phyloP scores from a whole-genome alignment of 768 basidiomycete species.

The Udeniomyces megalosporus region DNA sequence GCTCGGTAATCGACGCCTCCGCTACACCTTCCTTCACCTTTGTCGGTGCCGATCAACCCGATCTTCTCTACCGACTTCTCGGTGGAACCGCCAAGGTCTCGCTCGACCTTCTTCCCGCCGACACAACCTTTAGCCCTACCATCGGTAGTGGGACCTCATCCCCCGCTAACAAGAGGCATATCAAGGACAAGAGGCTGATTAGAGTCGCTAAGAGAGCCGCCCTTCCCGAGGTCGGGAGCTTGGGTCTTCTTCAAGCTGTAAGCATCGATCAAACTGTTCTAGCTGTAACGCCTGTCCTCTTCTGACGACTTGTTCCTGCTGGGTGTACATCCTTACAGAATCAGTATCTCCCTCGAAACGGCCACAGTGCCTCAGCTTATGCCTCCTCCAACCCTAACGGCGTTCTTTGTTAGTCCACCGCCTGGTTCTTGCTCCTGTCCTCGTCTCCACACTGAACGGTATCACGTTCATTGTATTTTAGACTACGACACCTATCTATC shows the following conservation, averaged over 20 bases:
- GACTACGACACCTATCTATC: no score
- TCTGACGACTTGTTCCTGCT: background rate
- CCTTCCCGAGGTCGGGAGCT: background rate
- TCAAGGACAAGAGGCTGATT: background rate
- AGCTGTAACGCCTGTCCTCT: background rate
- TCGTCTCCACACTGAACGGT: no score
- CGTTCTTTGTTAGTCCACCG: no score
- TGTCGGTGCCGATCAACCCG: background rate
- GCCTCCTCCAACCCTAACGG: no score
- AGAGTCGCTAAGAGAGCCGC: background rate
- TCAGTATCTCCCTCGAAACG: no score
- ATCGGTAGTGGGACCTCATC: slow-evolving; percentile 8
- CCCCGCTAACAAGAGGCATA: background rate
- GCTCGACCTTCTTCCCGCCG: slow-evolving; percentile 18
- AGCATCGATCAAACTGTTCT: background rate
- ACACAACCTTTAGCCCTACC: slow-evolving; percentile 16
- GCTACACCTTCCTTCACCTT: background rate
- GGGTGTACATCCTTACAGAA: no score
- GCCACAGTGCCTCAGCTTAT: no score
- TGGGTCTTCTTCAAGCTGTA: background rate
- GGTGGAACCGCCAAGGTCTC: slow-evolving; percentile 12
- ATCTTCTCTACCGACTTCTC: slow-evolving; percentile 8
- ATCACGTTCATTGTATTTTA: no score
- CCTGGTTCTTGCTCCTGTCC: no score
- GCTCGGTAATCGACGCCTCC: background rate